phyloP scores from a whole-genome alignment of 352 stramenopile genomes.

The Globisporangium ultimum region DNA sequence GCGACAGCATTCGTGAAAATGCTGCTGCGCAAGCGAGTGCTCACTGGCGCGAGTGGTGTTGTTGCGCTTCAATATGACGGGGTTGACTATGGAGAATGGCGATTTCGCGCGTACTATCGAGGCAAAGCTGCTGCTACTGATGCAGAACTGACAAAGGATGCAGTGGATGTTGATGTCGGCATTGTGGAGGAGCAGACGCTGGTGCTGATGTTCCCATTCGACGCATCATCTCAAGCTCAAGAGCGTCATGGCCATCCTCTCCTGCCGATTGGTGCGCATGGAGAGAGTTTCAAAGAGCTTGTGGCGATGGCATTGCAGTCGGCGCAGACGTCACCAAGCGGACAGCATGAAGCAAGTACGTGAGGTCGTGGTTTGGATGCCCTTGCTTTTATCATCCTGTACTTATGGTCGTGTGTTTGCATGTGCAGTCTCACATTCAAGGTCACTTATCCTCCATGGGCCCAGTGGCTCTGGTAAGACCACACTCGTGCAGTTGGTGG shows the following conservation, averaged over 20 bases:
- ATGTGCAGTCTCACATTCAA: slow-evolving; percentile 16
- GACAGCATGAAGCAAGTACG: slow-evolving; percentile 10
- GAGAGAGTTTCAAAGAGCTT: slow-evolving; percentile 31
- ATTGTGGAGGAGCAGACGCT: slow-evolving; percentile 63
- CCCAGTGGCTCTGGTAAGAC: slow-evolving; percentile 74
- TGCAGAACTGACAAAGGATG: background rate
- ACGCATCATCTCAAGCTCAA: background rate
- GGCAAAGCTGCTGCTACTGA: slow-evolving; percentile 6
- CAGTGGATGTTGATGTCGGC: slow-evolving; percentile 21
- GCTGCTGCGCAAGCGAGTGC: slow-evolving; percentile 40
- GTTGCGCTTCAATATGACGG: slow-evolving; percentile 44
- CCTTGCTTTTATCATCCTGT: too few species aligned
- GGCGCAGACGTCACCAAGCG: background rate
- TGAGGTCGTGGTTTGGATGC: too few species aligned
- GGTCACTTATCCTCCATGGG: slow-evolving; percentile 60
- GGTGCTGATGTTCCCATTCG: slow-evolving; percentile 50
- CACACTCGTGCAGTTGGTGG: slow-evolving; percentile 53
- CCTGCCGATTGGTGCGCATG: slow-evolving; percentile 40
- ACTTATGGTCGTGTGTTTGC: background rate
- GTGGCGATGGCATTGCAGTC: slow-evolving; percentile 32
- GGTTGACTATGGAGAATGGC: slow-evolving; percentile 60
- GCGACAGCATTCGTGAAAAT: slow-evolving; percentile 51
- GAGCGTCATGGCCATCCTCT: background rate
- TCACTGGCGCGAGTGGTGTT: slow-evolving; percentile 21
- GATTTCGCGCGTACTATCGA: slow-evolving; percentile 44